Base-by-base conservation (phyloP, 805 yeast species). In the Cyberlindnera suaveolens region DNA sequence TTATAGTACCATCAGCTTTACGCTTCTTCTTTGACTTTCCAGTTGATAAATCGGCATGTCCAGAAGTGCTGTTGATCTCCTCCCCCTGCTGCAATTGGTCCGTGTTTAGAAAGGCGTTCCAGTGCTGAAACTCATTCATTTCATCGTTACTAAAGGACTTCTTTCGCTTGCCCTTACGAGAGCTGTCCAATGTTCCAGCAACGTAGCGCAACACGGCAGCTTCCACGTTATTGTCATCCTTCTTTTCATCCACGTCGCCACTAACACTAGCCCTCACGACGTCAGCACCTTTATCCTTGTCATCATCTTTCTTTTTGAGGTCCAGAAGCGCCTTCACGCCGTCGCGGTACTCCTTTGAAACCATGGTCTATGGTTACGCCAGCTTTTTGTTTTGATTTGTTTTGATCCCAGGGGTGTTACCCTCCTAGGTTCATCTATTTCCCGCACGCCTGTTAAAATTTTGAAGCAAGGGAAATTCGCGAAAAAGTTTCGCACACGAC, bases 181-280 rank as follows among this genome's bases (percentile, higher is more conserved):
- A 35, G 30, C 40, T 40, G 35, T 69, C 77, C 34, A 82, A 61
- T 1, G 80, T 74, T 6, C 82, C 84, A 16, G 84, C 87, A 13
- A 83, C 91, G 51, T 77, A 76, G 43, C 76, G 72, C 77, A 84
- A 71, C 15, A 85, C 89, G 0, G 89, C 93, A 15, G 85, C 93
- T 54, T 83, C 93, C 3, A 83, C 93, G 13, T 77, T 78, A 44
- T 72, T 65, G 32, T 63, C 68, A 37, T 63, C 63, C 26, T 55
- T 39, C 10, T 42, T 41, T 18, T 45, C 49, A 5, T 43, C 41
- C 6, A 33, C 48, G 6, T 45, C 44, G n/a, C n/a, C 33, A n/a
- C 32, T 19, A 13, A 7, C 35, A 17, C n/a, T 33, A 27, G n/a
- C 29, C 34, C 10, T 18, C 32, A 15, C 36, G 16, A 8, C 48